Evolutionary conservation across 306 rosid genomes (phyloP).

Genomic region (Cucumis cinereus): DNA sequence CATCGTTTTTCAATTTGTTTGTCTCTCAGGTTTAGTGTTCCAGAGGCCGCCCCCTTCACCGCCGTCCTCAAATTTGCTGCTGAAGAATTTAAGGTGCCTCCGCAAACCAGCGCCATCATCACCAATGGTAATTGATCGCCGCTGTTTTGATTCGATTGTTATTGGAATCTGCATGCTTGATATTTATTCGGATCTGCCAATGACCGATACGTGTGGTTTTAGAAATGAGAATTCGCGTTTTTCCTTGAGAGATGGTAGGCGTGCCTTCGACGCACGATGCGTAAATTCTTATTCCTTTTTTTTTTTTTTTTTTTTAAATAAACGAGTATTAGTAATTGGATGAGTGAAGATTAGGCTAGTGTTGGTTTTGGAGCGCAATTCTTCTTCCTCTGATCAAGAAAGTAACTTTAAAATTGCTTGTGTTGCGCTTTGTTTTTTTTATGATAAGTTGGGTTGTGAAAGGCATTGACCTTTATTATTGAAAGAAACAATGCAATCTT

Average conservation of each 20-base stretch:
- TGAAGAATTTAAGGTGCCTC: conserved; percentile 97
- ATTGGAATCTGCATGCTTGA: neutral
- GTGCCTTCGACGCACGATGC: neutral
- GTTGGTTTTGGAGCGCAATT: neutral
- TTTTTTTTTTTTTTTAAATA: neutral
- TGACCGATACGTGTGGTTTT: neutral
- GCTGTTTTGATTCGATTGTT: neutral
- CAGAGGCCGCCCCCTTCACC: conserved; percentile 96
- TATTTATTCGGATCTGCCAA: neutral
- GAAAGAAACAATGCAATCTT: no score
- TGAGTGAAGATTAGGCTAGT: neutral
- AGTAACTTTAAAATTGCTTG: neutral
- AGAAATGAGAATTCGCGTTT: neutral
- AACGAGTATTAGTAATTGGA: neutral
- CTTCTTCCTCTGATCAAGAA: neutral
- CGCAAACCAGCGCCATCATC: conserved; percentile 96
- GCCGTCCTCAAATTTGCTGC: conserved; percentile 96
- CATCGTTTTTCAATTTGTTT: neutral
- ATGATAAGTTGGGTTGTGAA: neutral
- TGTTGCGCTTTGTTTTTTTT: neutral
- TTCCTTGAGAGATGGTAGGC: neutral
- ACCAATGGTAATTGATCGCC: conserved; percentile 54
- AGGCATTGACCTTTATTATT: no score
- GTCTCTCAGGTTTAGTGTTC: conserved; percentile 73
- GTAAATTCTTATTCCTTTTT: neutral